A percentile compares a stretch with the other conserved stretches of the same genome.
Evolutionary conservation across 768 basidiomycete species (phyloP).

Genomic region (Boletellus sp.): DNA sequence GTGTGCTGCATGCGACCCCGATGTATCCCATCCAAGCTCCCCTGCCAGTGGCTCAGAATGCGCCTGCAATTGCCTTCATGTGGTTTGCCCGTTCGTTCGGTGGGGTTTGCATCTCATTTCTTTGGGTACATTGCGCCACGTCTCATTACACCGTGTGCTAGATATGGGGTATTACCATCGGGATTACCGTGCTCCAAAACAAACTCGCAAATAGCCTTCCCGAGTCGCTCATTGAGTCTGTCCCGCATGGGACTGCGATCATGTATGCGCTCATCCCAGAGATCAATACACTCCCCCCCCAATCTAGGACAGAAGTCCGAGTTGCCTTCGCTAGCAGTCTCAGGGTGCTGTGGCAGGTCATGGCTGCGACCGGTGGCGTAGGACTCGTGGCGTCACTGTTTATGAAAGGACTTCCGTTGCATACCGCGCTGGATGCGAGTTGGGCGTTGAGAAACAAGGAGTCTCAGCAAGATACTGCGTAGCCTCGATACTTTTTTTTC

Average conservation of each 20-base stretch:
- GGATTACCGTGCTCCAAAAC: slow-evolving; percentile 50
- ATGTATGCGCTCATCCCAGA: slow-evolving; percentile 45
- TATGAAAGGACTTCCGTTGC: slow-evolving; percentile 18
- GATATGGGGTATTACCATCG: slow-evolving; percentile 52
- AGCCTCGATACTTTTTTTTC: no score
- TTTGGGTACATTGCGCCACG: no score
- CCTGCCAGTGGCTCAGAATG: slow-evolving; percentile 30
- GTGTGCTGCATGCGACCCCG: slow-evolving; percentile 12
- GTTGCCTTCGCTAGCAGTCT: slow-evolving; percentile 42
- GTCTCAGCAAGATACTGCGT: no score
- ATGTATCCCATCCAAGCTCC: slow-evolving; percentile 35
- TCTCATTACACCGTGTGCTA: slow-evolving; percentile 13
- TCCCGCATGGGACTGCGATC: slow-evolving; percentile 38
- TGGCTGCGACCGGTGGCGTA: slow-evolving; percentile 34
- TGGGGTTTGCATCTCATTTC: slow-evolving; percentile 8
- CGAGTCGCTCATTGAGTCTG: slow-evolving; percentile 28
- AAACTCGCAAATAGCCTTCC: slow-evolving; percentile 42
- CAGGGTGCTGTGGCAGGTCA: slow-evolving; percentile 38
- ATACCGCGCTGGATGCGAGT: slow-evolving; percentile 4
- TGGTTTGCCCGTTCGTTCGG: slow-evolving; percentile 32
- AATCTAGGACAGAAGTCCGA: slow-evolving; percentile 33
- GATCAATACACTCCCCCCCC: slow-evolving; percentile 33
- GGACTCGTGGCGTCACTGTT: slow-evolving; percentile 13
- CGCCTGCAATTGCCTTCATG: slow-evolving; percentile 38
- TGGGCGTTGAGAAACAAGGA: slow-evolving; percentile 3